Evolutionary conservation across 768 basidiomycete genomes (phyloP).

Genomic region (Kwoniella botswanensis): DNA sequence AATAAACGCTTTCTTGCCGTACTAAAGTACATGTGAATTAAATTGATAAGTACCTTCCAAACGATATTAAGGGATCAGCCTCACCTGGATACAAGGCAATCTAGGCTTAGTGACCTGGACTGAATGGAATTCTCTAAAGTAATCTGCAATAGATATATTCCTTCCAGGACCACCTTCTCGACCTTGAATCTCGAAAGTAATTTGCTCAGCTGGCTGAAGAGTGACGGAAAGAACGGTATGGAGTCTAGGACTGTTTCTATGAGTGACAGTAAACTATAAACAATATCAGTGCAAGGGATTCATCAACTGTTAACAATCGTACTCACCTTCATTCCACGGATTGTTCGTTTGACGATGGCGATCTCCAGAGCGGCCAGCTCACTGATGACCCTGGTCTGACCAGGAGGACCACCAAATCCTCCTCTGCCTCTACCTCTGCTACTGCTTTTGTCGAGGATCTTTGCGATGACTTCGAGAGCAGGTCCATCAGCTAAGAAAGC

Average conservation of each 20-base stretch:
- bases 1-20: conserved; percentile 54
- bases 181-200: conserved; percentile 48
- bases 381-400: conserved; percentile 11
- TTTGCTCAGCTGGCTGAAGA: conserved; percentile 37
- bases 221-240: conserved; percentile 52
- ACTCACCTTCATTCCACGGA: conserved; percentile 47
- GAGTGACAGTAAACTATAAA: conserved; percentile 50
- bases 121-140: conserved; percentile 44
- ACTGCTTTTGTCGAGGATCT: conserved; percentile 36
- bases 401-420: conserved; percentile 6
- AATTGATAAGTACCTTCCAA: neutral
- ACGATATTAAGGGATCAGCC: neutral
- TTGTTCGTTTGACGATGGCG: conserved; percentile 36
- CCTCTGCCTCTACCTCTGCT: conserved; percentile 27
- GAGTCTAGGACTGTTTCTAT: conserved; percentile 39
- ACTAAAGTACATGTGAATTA: conserved; percentile 24
- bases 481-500: conserved; percentile 56
- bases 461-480: conserved; percentile 49
- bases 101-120: conserved; percentile 46
- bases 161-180: conserved; percentile 41
- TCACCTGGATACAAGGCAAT: conserved; percentile 54
- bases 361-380: conserved; percentile 30
- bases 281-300: neutral
- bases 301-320: neutral
- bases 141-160: conserved; percentile 42